Evolutionary conservation across 2,329 filamentous ascomycete genomes (phyloP), one percentile per base, ranked within the genome.

Genomic region (Aureobasidium sp.): DNA sequence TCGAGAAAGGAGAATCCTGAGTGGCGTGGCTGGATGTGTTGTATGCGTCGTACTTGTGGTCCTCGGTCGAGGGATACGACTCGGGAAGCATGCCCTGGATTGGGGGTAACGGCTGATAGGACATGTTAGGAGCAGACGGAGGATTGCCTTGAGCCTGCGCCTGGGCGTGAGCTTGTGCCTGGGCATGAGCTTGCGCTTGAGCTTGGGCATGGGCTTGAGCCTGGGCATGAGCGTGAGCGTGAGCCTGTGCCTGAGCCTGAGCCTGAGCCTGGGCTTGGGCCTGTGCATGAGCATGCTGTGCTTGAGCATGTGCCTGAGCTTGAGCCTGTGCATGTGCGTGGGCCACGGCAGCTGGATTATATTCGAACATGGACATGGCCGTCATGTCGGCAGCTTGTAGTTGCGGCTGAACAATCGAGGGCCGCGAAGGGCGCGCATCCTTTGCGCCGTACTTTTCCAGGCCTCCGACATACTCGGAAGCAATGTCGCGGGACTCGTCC

Each of bases 401-500:
- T 13, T 60, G 57, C 23, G 25, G 17, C 37, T 60, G 57, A 21
- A 31, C 47, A 23, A 74, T 65, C 25, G 65, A 58, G 4, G 37
- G 40, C 38, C 43, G 53, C n/a, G 45, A 45, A 49, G 58, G 64
- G 15, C 47, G 58, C 37, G 45, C 35, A 10, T 74, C 60, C 78
- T 83, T 70, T 5, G 78, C 78, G 25, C 85, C 80, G 63, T 96
- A 96, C 64, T 84, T 84, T 65, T 84, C 82, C 25, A 86, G 75
- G 0, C 93, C 93, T 4, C 90, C 91, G 57, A 83, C 80, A 71
- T 97, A 97, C 71, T 96, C 91, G 0, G 89, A 93, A 7, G 93
- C 93, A 71, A 96, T 95, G 49, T 88, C 81, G 31, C 91, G 83
- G 23, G 92, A 96, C 70, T 97, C 91, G 70, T 96, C 93, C 68